Conservation (phyloP, 441 rosid species). For the Heliophila coronopifolia region DNA sequence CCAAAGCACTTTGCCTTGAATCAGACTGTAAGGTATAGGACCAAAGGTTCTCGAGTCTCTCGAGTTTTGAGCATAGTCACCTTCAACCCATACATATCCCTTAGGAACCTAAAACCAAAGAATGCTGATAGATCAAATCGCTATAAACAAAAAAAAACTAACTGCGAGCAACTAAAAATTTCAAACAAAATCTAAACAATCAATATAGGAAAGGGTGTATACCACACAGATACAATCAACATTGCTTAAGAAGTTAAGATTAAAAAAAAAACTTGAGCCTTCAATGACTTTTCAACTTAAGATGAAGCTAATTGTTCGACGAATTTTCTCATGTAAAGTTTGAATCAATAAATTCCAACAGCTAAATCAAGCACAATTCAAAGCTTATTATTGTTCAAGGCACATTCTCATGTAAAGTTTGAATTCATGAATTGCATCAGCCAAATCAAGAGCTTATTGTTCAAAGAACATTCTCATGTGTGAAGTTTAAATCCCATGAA, state of each 20-base stretch:
- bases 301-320: background rate
- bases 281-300: background rate
- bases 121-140: background rate
- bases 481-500: no score
- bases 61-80: conserved; percentile 52
- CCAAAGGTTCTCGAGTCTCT: conserved; percentile 70
- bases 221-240: background rate
- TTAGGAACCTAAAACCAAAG: conserved; percentile 49
- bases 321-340: background rate
- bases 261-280: background rate
- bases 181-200: background rate
- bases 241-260: no score
- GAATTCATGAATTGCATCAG: background rate
- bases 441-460: no score
- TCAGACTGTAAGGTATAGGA: conserved; percentile 64
- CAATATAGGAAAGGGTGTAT: background rate
- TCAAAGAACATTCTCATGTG: no score
- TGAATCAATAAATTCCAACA: no score
- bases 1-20: conserved; percentile 55
- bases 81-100: conserved; percentile 67
- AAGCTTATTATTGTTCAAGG: no score
- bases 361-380: no score
- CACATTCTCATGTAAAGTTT: background rate
- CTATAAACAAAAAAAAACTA: conserved; percentile 3
- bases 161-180: background rate